phyloP scores from a whole-genome alignment of 2,329 filamentous ascomycete genomes.

The Chaetomium sp. region DNA sequence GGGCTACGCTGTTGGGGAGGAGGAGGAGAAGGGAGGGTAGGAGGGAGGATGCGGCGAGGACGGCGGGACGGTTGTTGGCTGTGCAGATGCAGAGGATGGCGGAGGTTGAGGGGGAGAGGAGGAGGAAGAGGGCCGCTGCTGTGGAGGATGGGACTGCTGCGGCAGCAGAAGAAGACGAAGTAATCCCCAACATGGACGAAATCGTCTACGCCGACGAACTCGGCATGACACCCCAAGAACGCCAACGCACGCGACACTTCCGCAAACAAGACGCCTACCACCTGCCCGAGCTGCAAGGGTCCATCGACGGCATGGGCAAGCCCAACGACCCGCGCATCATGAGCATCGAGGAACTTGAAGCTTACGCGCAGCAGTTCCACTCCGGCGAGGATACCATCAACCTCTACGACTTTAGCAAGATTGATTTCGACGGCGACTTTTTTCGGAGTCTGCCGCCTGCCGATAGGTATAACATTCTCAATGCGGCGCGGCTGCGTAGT shows the following conservation, averaged over 20 bases:
- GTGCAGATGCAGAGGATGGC: conserved; percentile 89
- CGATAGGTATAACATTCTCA: conserved; percentile 95
- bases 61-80: conserved; percentile 83
- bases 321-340: conserved; percentile 93
- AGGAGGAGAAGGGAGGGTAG: conserved; percentile 78
- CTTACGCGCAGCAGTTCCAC: conserved; percentile 89
- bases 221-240: conserved; percentile 71
- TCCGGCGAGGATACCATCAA: conserved; percentile 78
- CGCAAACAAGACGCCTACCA: conserved; percentile 93
- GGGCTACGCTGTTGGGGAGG: conserved; percentile 77
- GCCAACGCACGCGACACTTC: conserved; percentile 68
- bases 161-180: conserved; percentile 51
- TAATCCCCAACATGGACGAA: conserved; percentile 58
- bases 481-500: conserved; percentile 82
- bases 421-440: conserved; percentile 94
- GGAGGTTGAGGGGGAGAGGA: conserved; percentile 73
- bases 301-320: conserved; percentile 77
- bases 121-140: conserved; percentile 38
- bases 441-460: conserved; percentile 84
- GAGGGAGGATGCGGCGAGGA: conserved; percentile 85
- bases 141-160: conserved; percentile 35
- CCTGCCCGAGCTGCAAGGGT: conserved; percentile 72
- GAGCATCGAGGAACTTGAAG: conserved; percentile 88
- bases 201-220: conserved; percentile 89
- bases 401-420: conserved; percentile 95